phyloP scores from a whole-genome alignment of 345 rosid species.

The Citropsis articulata region DNA sequence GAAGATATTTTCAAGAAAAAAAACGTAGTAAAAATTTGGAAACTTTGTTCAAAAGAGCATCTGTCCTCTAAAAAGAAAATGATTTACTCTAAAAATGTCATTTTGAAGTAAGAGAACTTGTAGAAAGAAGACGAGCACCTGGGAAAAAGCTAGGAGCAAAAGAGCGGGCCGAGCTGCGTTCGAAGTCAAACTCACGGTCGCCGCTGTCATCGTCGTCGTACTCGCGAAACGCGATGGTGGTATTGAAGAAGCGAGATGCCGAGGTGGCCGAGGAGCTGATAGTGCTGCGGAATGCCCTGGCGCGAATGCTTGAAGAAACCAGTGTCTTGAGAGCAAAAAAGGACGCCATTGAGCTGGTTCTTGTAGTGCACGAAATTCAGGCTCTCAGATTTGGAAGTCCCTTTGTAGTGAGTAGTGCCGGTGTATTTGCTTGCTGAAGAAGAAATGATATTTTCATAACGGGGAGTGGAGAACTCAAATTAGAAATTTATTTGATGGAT shows the following conservation, averaged over 20 bases:
- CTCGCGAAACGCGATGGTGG: conserved; percentile 34
- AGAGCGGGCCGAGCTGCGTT: conserved; percentile 24
- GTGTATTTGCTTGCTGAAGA: background rate
- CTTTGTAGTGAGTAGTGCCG: background rate
- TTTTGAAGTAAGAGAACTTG: background rate
- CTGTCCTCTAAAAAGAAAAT: too few relatives aligned
- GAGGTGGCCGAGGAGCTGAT: conserved; percentile 14
- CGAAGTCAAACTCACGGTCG: conserved; percentile 14
- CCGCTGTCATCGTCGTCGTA: conserved; percentile 13
- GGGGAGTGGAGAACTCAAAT: background rate
- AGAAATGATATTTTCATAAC: background rate
- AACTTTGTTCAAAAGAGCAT: too few relatives aligned
- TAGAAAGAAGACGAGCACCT: conserved; percentile 29
- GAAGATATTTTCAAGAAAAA: too few relatives aligned
- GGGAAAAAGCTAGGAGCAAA: conserved; percentile 40
- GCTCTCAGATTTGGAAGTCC: background rate
- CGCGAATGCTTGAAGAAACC: conserved; percentile 20
- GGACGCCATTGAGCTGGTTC: conserved; percentile 33
- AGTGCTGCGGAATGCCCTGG: conserved; percentile 8
- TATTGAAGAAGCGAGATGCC: conserved; percentile 38
- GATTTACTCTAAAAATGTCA: background rate
- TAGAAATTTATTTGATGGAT: too few relatives aligned
- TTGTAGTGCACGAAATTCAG: background rate
- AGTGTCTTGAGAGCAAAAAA: conserved; percentile 40
- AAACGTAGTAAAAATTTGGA: too few relatives aligned